Percentiles rank a stretch among this genome's conserved stretches.
Conservation (phyloP, 495 filamentous ascomycete species). For the Delitschia confertaspora region DNA sequence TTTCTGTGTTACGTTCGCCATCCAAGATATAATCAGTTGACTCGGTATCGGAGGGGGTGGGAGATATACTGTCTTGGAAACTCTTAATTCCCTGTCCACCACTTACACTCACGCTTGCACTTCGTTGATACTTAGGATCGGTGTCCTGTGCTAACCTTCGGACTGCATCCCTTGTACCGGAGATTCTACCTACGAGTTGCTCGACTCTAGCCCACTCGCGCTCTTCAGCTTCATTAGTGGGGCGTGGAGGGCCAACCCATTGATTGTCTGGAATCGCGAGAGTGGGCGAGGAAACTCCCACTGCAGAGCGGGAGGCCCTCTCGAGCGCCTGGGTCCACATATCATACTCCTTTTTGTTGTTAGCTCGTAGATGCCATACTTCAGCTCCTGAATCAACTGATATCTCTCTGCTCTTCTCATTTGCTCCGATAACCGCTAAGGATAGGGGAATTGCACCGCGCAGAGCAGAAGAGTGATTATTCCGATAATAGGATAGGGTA, state of each 20-base stretch:
- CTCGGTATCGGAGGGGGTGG: conserved; percentile 31
- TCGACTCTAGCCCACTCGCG: conserved; percentile 80
- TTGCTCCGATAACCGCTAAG: conserved; percentile 80
- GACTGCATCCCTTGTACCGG: conserved; percentile 81
- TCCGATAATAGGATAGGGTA: conserved; percentile 92
- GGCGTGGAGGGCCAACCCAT: conserved; percentile 4
- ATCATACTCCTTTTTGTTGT: conserved; percentile 69
- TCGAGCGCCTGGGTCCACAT: conserved; percentile 83
- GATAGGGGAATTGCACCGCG: conserved; percentile 87
- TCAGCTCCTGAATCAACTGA: conserved; percentile 95
- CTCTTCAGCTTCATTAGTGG: conserved; percentile 48
- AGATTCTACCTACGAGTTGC: conserved; percentile 66
- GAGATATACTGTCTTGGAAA: conserved; percentile 27
- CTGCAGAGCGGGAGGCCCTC: conserved; percentile 45
- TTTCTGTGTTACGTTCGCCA: conserved; percentile 31
- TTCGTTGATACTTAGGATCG: conserved; percentile 54
- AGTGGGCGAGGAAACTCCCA: conserved; percentile 17
- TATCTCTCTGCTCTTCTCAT: conserved; percentile 78
- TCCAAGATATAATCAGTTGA: conserved; percentile 39
- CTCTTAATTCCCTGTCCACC: conserved; percentile 16
- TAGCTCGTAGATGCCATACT: conserved; percentile 89
- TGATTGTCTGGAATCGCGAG: conserved; percentile 11
- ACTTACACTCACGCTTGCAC: conserved; percentile 24
- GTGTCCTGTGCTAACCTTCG: conserved; percentile 75
- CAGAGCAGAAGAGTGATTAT: conserved; percentile 79